Percentiles rank a stretch among this genome's conserved stretches.
These are phyloP conservation scores for Centella asiatica DNA, from an alignment of 129 eudicot genomes.

Conservation along the genomic window DNA sequence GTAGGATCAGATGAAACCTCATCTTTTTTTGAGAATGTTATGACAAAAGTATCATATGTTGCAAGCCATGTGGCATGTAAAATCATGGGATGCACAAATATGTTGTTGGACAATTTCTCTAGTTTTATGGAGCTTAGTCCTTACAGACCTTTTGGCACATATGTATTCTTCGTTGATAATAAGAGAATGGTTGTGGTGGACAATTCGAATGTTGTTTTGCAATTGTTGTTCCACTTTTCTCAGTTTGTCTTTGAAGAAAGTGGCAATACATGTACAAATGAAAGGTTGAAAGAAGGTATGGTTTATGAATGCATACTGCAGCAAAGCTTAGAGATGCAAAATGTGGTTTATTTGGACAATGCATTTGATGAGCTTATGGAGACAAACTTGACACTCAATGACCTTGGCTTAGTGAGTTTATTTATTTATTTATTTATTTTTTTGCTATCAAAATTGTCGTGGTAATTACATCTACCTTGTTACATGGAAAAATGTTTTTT, in stretches of 20 bases:
- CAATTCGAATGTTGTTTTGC: constrained; percentile 67
- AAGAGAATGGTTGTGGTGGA: constrained; percentile 42
- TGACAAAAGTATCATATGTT: constrained; percentile 30
- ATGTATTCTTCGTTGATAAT: constrained; percentile 23
- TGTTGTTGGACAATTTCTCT: constrained; percentile 34
- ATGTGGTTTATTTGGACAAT: constrained; percentile 39
- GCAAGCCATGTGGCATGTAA: constrained; percentile 45
- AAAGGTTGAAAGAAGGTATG: constrained; percentile 39
- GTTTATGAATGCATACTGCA: constrained; percentile 35
- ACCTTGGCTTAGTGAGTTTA: constrained; percentile 75
- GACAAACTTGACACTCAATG: constrained; percentile 38
- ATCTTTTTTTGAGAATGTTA: constrained; percentile 21
- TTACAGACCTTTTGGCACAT: constrained; percentile 51
- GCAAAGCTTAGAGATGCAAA: constrained; percentile 52
- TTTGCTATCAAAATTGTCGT: no score
- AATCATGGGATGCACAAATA: constrained; percentile 33
- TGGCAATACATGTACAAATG: constrained; percentile 17
- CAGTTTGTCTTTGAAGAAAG: constrained; percentile 41
- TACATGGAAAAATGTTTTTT: no score
- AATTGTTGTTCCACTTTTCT: constrained; percentile 51
- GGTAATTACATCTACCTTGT: no score
- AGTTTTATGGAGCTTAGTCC: constrained; percentile 73
- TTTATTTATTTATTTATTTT: no score
- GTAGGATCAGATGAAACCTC: constrained; percentile 11
- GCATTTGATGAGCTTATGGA: constrained; percentile 21